phyloP scores from a whole-genome alignment of 208 protist genomes.

The Crithidia sp. region DNA sequence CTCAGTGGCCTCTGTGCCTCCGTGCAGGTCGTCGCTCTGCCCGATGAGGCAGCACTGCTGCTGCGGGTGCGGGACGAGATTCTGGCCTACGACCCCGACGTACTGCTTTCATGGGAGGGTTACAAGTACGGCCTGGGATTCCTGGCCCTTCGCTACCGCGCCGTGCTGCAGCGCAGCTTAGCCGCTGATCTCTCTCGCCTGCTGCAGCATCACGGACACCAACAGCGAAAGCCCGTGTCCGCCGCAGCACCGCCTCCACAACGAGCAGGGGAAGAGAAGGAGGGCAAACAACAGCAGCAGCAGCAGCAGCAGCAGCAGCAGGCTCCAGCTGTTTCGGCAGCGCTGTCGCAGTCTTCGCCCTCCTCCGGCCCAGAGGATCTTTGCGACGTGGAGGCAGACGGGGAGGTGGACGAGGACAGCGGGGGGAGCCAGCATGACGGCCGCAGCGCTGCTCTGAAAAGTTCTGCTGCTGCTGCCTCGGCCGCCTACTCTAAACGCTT shows the following conservation, averaged over 20 bases:
- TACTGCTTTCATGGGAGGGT: constrained; percentile 83
- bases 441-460: neutral
- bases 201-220: constrained; percentile 4
- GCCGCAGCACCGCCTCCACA: neutral
- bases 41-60: constrained; percentile 57
- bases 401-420: too few relatives aligned
- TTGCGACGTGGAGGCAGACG: too few relatives aligned
- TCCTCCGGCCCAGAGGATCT: too few relatives aligned
- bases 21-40: constrained; percentile 48
- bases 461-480: neutral
- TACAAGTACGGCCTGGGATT: constrained; percentile 71
- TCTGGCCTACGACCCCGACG: constrained; percentile 60
- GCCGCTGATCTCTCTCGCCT: constrained; percentile 60
- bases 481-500: constrained; percentile 55
- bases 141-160: constrained; percentile 63
- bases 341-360: too few relatives aligned
- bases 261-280: neutral
- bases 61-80: constrained; percentile 50
- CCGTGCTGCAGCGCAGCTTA: constrained; percentile 54
- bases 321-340: too few relatives aligned
- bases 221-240: neutral
- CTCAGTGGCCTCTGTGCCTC: constrained; percentile 19
- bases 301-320: neutral
- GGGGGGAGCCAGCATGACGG: neutral
- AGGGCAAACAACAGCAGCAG: neutral